Evolutionary conservation across 2,329 filamentous ascomycete species (phyloP), one percentile per base, ranked within the genome.

Genomic region (Triangularia verruculosa): DNA sequence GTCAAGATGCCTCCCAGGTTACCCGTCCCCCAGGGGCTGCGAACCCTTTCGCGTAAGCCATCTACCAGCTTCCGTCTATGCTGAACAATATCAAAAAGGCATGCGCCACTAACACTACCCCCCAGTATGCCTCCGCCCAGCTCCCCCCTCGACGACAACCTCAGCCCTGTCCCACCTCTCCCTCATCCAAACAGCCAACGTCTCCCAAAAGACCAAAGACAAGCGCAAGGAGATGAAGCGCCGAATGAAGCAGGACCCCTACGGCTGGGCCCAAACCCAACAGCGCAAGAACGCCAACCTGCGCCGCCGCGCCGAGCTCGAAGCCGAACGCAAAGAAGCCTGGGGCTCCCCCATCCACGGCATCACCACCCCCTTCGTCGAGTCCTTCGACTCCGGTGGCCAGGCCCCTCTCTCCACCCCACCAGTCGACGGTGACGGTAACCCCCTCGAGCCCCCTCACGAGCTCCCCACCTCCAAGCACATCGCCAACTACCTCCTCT

Each of bases 231-330:
- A 90, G 69, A 85, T 85, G 78, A 87, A 87, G 74, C 83, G 85
- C 65, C 82, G 85, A 67, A 85, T 84, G 64, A 87, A 89, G 74
- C 85, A 86, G 73, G 92, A 98, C 71, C 93, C 93, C 0, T 97
- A 96, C 74, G 83, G 89, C 64, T 86, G 90, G 77, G 89, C 89
- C 2, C 92, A 96, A 77, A 88, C 91, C 30, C 86, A 90, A 72
- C 91, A 93, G 74, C 89, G 92, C 66, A 96, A 94, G 77, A 87
- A 89, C 11, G 91, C 90, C 69, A 96, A 97, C 74, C 75, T 94
- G 54, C 85, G 89, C 72, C 87, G 92, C 59, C 92, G 89, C 72
- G 82, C 86, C 66, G 86, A 87, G 67, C 83, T 98, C 61, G 77
- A 86, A 65, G 79, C 86, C 67, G 81, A 88, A 73, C 87, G 91